Percentiles rank a stretch among this genome's conserved stretches.
These are phyloP conservation scores for Blastobotrys illinoisensis DNA, from an alignment of 1,139 yeast genomes.

Conservation along the genomic window DNA sequence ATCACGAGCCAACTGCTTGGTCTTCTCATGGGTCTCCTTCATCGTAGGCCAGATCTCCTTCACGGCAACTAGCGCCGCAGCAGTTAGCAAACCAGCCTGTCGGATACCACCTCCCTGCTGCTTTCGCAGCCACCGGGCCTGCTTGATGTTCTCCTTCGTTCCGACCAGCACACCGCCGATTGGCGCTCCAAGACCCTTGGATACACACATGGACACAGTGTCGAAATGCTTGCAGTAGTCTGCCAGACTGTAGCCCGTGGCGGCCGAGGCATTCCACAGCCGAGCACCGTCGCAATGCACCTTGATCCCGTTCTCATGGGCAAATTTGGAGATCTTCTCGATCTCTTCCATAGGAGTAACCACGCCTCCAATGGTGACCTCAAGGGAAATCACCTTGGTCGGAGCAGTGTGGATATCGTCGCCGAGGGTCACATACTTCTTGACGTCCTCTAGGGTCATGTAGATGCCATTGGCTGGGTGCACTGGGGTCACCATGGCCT, in stretches of 20 bases:
- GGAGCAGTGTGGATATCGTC: slow-evolving; percentile 86
- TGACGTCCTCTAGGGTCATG: slow-evolving; percentile 71
- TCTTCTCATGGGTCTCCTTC: slow-evolving; percentile 56
- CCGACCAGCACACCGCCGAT: slow-evolving; percentile 86
- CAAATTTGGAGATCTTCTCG: slow-evolving; percentile 61
- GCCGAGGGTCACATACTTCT: slow-evolving; percentile 57
- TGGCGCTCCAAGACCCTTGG: slow-evolving; percentile 90
- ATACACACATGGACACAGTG: slow-evolving; percentile 77
- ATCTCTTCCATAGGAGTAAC: slow-evolving; percentile 79
- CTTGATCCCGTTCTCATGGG: slow-evolving; percentile 53
- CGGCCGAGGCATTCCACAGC: slow-evolving; percentile 80
- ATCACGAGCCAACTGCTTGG: slow-evolving; percentile 58
- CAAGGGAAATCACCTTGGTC: slow-evolving; percentile 75
- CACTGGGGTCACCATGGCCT: slow-evolving; percentile 83
- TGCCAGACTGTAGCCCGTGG: slow-evolving; percentile 56
- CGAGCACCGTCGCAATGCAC: slow-evolving; percentile 91
- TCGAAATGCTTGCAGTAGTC: slow-evolving; percentile 78
- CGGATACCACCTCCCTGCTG: slow-evolving; percentile 93
- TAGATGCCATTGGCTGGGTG: slow-evolving; percentile 65
- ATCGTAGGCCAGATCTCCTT: slow-evolving; percentile 62
- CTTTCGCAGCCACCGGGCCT: slow-evolving; percentile 81
- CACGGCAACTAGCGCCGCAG: slow-evolving; percentile 73
- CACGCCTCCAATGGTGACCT: slow-evolving; percentile 79
- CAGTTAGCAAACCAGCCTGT: slow-evolving; percentile 74
- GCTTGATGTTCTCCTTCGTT: slow-evolving; percentile 48